Base-by-base conservation (phyloP, 192 early-diverging fungal species). In the Glomus cerebriforme region DNA sequence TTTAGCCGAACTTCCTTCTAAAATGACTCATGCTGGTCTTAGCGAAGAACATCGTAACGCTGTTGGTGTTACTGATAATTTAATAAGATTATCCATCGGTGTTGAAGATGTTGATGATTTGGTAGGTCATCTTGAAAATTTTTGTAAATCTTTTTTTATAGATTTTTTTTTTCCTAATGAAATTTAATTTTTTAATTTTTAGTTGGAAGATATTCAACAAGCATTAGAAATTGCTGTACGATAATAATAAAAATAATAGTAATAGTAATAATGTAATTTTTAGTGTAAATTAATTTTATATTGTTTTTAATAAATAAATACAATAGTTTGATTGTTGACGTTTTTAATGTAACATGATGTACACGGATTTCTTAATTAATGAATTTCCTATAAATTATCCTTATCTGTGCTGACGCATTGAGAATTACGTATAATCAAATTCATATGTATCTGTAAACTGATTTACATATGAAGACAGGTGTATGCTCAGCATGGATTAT, bases 21-120 rank as follows among this genome's bases (percentile, higher is more conserved):
- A 94, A 70, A 99, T 99, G 97, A 99, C 98, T 22, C 98, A 99
- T 79, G 97, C 94, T 37, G 90, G 93, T 0, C 86, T 99, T 78
- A 90, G 91, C 7, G 90, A 94, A 65, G 98, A 96, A 84, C 94
- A 94, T 79, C 89, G 97, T 73, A 85, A 86, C 24, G 86, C 85
- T 35, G 83, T 99, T 35, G 98, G 97, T 54, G 95, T 98, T 78
- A 96, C 96, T 32, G 97, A 97, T 72, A 95, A 91, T 79, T 90
- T 99, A 66, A 94, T 99, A 81, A 89, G 98, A 69, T 80, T 98
- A 72, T 95, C 93, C 19, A 91, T 96, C n/a, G 98, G 98, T 75
- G 90, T 98, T 58, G 98, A 99, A 88, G 95, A 96, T 75, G 86
- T 86, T 35, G 91, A 93, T 70, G 98, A 99, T 79, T 86, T 99